phyloP scores from a whole-genome alignment of 2,329 filamentous ascomycete genomes.

The Truncatella angustata region DNA sequence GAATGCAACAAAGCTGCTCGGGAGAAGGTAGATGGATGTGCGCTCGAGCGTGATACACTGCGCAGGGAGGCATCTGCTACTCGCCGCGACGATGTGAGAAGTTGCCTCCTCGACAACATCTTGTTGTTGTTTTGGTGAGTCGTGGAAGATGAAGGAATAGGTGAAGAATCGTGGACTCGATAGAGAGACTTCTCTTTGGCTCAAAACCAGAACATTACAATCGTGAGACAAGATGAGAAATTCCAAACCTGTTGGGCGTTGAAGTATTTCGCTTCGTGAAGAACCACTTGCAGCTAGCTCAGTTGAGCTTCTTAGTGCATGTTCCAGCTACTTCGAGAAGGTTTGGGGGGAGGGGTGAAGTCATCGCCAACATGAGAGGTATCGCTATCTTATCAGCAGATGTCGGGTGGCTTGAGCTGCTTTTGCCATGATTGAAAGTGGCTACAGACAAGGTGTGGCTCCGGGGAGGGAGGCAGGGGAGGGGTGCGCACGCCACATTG shows the following conservation, averaged over 20 bases:
- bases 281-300: not conserved
- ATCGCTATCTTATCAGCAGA: slow-evolving; percentile 6
- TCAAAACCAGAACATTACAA: not conserved
- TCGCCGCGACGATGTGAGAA: slow-evolving; percentile 34
- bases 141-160: not conserved
- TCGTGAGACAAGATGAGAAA: not conserved
- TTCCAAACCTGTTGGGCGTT: not conserved
- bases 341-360: slow-evolving; percentile 6
- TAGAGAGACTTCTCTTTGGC: slow-evolving; percentile 2
- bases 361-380: slow-evolving; percentile 2
- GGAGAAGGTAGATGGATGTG: slow-evolving; percentile 18
- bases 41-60: slow-evolving; percentile 19
- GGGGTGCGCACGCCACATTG: too few species aligned
- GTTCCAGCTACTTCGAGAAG: slow-evolving; percentile 14
- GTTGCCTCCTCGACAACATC: slow-evolving; percentile 39
- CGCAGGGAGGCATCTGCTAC: slow-evolving; percentile 26
- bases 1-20: slow-evolving; percentile 22
- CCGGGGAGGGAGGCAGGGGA: too few species aligned
- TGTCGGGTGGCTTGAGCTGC: not conserved
- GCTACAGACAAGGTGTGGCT: too few species aligned
- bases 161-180: not conserved
- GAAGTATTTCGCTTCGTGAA: not conserved
- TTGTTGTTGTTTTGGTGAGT: slow-evolving; percentile 9
- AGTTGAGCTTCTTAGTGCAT: slow-evolving; percentile 3
- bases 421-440: too few species aligned